Percentiles rank a stretch among this genome's conserved stretches.
Conservation (phyloP, 148 eudicot genomes). For the Fagopyrum tataricum region DNA sequence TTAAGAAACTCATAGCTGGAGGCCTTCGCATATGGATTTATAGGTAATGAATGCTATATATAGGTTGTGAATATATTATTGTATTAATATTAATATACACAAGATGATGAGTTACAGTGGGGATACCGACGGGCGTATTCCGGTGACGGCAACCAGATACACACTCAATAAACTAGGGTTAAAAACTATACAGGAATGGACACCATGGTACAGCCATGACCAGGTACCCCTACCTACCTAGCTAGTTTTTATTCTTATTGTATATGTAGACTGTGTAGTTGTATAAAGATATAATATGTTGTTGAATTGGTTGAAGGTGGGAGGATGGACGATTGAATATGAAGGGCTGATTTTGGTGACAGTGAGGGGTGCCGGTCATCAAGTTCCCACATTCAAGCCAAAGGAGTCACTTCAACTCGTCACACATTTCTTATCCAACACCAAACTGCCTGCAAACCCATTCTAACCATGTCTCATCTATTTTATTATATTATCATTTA, state of each 20-base stretch:
- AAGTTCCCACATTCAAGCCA: conserved; percentile 57
- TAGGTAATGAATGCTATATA: no score
- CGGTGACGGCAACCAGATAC: conserved; percentile 70
- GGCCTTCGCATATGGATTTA: conserved; percentile 71
- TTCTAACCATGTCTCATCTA: neutral
- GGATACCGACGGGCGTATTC: conserved; percentile 83
- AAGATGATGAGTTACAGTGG: conserved; percentile 37
- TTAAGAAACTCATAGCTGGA: conserved; percentile 43
- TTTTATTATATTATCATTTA: no score
- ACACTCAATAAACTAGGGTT: conserved; percentile 60
- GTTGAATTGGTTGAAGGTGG: conserved; percentile 35
- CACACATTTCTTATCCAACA: conserved; percentile 28
- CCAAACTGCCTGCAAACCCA: conserved; percentile 24
- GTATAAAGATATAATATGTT: neutral
- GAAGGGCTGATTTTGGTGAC: conserved; percentile 53
- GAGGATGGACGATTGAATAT: conserved; percentile 73
- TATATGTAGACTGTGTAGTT: no score
- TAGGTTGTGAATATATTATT: no score
- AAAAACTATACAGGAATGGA: conserved; percentile 55
- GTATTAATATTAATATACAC: no score
- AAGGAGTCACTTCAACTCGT: conserved; percentile 35
- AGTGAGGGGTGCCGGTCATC: conserved; percentile 60
- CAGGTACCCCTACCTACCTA: conserved; percentile 36
- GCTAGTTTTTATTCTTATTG: neutral
- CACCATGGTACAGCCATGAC: conserved; percentile 63